Evolutionary conservation across 2,329 filamentous ascomycete species (phyloP), one percentile per base, ranked within the genome.

Genomic region (Paracorniculantispora psalliotae): DNA sequence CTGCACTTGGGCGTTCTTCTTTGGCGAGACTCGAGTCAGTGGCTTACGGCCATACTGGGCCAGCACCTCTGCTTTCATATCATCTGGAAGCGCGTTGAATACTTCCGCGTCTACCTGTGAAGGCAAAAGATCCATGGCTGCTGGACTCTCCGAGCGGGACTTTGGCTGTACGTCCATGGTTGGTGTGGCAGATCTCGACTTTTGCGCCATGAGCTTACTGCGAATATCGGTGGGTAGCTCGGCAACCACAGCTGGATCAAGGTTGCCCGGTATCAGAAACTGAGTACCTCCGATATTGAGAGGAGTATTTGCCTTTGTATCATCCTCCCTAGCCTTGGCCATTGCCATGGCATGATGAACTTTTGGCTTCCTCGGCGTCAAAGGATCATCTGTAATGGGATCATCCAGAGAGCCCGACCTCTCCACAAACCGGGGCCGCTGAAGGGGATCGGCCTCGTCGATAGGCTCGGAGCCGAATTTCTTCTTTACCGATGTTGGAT

Each of bases 21-120:
- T 79, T 8, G 83, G 83, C 0, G 83, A 86, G 60, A 81, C 79
- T 2, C 72, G 74, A 13, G 75, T 73, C 61, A 75, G 76, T 8
- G 64, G 67, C 23, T 67, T 66, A 54, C 70, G 70, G 55, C 75
- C 72, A 68, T 96, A 96, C 35, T 88, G 86, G 2, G 83, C 86
- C 9, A 97, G 73, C 0, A 97, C 79, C 72, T 97, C 94, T 1
- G 86, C 84, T 62, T 92, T 90, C 69, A 99, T 85, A 62, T 96
- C 91, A 39, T 89, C 86, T 0, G 94, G 94, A 1, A 99, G 78
- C 1, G 90, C 90, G 44, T 87, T 83, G 62, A 97, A 88, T 2
- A 92, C 89, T 44, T 93, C 91, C 0, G 86, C 86, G 67, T 99
- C 94, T 21, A 97, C 80, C 65, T 96, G 90, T 0, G 91, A 91